Evolutionary conservation across 441 rosid genomes (phyloP).

Genomic region (Omphalea diandra): DNA sequence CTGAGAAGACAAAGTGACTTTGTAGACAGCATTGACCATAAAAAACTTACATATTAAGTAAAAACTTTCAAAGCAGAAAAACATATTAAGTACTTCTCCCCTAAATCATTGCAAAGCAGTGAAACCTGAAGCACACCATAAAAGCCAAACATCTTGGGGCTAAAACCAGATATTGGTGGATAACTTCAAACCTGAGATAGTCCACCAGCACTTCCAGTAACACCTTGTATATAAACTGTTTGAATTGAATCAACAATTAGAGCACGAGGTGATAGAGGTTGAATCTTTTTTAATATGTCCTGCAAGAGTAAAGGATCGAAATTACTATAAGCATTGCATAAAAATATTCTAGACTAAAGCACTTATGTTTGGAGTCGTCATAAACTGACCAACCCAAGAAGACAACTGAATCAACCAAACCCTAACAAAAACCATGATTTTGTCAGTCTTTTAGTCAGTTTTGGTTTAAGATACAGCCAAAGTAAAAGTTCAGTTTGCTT

Average conservation of each 20-base stretch:
- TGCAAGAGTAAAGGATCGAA: constrained; percentile 31
- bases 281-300: constrained; percentile 72
- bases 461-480: no score
- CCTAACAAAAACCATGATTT: no score
- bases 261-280: constrained; percentile 65
- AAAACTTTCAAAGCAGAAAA: no score
- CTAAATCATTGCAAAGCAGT: not conserved
- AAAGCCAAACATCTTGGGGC: not conserved
- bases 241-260: constrained; percentile 87
- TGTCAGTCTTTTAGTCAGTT: not conserved
- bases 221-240: constrained; percentile 59
- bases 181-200: constrained; percentile 57
- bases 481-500: no score
- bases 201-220: constrained; percentile 37
- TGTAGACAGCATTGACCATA: not conserved
- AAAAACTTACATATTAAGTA: no score
- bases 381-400: not conserved
- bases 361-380: not conserved
- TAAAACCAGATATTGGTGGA: not conserved
- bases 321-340: constrained; percentile 18
- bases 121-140: constrained; percentile 1
- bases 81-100: constrained; percentile 4
- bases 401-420: not conserved
- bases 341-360: not conserved
- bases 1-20: constrained; percentile 14